phyloP scores from a whole-genome alignment of 83 land plant genomes.

The Thuja plicata region DNA sequence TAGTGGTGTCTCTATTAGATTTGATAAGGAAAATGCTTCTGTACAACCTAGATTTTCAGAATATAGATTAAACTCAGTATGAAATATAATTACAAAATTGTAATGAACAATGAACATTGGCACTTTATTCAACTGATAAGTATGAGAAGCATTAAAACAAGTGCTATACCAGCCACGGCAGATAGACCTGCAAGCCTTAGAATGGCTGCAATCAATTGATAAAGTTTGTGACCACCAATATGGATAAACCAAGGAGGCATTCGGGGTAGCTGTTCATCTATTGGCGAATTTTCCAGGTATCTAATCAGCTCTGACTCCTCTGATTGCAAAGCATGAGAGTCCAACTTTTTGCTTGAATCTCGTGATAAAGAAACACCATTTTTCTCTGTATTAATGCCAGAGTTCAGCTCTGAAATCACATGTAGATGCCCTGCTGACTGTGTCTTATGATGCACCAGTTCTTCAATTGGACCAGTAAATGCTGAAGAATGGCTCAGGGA shows the following conservation, averaged over 20 bases:
- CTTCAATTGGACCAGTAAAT: conserved; percentile 68
- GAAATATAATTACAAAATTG: background rate
- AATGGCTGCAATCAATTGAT: conserved; percentile 66
- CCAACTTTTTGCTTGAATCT: background rate
- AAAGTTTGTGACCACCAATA: conserved; percentile 57
- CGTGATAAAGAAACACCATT: background rate
- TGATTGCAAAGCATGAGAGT: conserved; percentile 13
- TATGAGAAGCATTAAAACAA: background rate
- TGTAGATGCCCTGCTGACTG: conserved; percentile 40
- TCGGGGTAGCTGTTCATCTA: conserved; percentile 58
- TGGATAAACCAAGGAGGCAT: conserved; percentile 94
- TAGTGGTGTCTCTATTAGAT: conserved; percentile 62
- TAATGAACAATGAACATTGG: background rate
- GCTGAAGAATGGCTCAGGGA: conserved; percentile 72
- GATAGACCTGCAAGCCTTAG: conserved; percentile 85
- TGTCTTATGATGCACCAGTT: conserved; percentile 34
- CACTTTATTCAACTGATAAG: background rate
- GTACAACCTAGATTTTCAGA: conserved; percentile 28
- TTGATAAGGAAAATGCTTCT: conserved; percentile 37
- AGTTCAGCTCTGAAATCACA: conserved; percentile 47
- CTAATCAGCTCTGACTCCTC: conserved; percentile 10
- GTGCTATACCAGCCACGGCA: conserved; percentile 48
- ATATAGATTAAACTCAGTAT: background rate
- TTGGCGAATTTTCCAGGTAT: conserved; percentile 12
- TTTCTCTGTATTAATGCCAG: conserved; percentile 3